Evolutionary conservation across 2,329 filamentous ascomycete species (phyloP), one percentile per base, ranked within the genome.

Genomic region (Aspergillus alliaceus): DNA sequence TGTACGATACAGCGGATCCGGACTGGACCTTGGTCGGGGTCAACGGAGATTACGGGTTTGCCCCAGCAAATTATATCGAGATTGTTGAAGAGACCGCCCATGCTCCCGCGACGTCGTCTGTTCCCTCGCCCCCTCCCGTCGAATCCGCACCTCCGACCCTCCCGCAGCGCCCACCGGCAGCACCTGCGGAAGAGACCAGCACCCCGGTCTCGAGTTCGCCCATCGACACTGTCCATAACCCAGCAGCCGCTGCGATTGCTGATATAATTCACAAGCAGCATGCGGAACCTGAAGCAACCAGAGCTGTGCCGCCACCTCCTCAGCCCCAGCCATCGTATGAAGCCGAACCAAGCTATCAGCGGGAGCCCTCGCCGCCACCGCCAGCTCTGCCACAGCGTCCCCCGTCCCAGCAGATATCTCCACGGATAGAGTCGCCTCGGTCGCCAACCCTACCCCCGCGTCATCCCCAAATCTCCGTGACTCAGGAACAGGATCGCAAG

Each of bases 1-100:
- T 99, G 48, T 98, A 90, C 77, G 95, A 99, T 75, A 88, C 84
- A 9, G 89, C 91, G 5, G 95, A 99, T 74, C 91, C 91, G 14
- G 95, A 99, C 76, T 99, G 95, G 95, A 96, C 95, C 61, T 80
- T 99, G 50, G 93, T 96, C 29, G 93, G 93, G 18, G 80, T 88
- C 44, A 87, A 92, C 64, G 86, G 85, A 53, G 91, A 97, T 64
- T 99, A 87, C 78, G 95, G 95, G 49, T 99, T 99, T 75, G 95
- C 90, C 53, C 95, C 95, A 3, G 86, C 93, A 59, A 99, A 98
- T 75, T 99, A 99, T 73, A 96, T 98, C 64, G 91, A 98, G 64
- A 76, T 91, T 51, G 75, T 80, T 47, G 81, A 83, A 39, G 65
- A 69, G 54, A 78, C 85, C 20, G 83, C 83, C 35, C 75, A 81